Evolutionary conservation across 2,329 filamentous ascomycete species (phyloP), one percentile per base, ranked within the genome.

Genomic region (Tolypocladium capitatum): DNA sequence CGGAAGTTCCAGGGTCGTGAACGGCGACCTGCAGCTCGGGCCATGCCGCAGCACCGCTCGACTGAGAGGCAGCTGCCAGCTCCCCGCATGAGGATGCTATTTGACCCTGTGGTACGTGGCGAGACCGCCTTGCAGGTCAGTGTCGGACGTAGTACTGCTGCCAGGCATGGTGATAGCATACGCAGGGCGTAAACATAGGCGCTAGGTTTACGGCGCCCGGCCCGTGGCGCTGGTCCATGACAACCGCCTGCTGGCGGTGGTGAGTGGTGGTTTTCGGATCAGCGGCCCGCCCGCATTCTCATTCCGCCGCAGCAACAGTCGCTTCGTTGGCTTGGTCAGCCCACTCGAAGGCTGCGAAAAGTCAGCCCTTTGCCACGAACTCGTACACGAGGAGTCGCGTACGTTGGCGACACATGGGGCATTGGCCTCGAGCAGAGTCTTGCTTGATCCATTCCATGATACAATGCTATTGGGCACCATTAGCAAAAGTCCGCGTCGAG

Each of bases 321-420:
- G 55, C 52, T 11, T 65, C 64, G 35, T 65, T 63, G 32, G 53
- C 46, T 45, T 67, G 64, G 27, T 68, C 64, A 24, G 54, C 57
- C 68, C 68, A 70, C 55, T 69, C 67, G 48, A 70, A 70, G 28
- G 63, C 68, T 70, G 46, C 24, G 28, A 33, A 42, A 34, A 31
- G 21, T 46, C 13, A 43, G 40, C 41, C 20, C 16, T 30, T 34
- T 32, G 27, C n/a, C 31, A 20, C 44, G 32, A n/a, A 24, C 27
- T 46, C 5, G 20, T 11, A 1, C 1, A 27, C 18, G 28, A 11
- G 34, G 9, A 43, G 59, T 5, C 24, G 11, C 73, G 58, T 76
- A 92, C 88, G 88, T 67, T 97, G 92, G 56, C 92, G 80, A 63
- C 92, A 98, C 92, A 98, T 97, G 28, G 92, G 92, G 63, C 92